phyloP scores from a whole-genome alignment of 805 yeast genomes.

The Nakazawaea ernobii region DNA sequence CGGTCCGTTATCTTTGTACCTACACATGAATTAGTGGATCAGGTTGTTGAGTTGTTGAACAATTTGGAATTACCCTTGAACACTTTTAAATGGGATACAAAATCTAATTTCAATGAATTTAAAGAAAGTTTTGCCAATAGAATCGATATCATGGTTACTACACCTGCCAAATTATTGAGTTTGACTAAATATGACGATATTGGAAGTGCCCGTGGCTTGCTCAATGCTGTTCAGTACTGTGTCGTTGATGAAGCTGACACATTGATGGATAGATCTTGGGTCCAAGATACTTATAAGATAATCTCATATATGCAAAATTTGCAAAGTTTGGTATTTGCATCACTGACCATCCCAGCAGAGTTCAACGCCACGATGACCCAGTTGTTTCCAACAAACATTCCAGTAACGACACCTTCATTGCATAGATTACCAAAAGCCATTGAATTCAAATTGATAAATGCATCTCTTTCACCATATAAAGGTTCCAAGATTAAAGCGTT shows the following conservation, averaged over 20 bases:
- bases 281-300: conserved; percentile 54
- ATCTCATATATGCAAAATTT: conserved; percentile 44
- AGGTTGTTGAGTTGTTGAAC: conserved; percentile 49
- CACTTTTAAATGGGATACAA: conserved; percentile 57
- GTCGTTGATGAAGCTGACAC: conserved; percentile 96
- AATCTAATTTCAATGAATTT: conserved; percentile 48
- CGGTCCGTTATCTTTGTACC: conserved; percentile 80
- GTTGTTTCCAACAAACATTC: conserved; percentile 58
- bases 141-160: conserved; percentile 76
- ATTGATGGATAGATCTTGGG: conserved; percentile 75
- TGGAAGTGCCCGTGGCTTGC: conserved; percentile 28
- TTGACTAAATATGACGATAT: conserved; percentile 25
- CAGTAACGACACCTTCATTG: conserved; percentile 72
- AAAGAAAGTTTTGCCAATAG: conserved; percentile 41
- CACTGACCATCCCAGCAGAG: conserved; percentile 85
- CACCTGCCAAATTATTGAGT: conserved; percentile 66
- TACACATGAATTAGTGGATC: conserved; percentile 82
- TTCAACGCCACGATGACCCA: conserved; percentile 57
- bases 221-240: conserved; percentile 46
- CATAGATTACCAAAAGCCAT: conserved; percentile 80
- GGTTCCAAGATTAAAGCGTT: conserved; percentile 81
- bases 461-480: conserved; percentile 70
- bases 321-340: conserved; percentile 65
- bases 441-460: conserved; percentile 70
- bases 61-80: conserved; percentile 30